Conservation (phyloP, 164 flowering plant species). For the Warburgia ugandensis region DNA sequence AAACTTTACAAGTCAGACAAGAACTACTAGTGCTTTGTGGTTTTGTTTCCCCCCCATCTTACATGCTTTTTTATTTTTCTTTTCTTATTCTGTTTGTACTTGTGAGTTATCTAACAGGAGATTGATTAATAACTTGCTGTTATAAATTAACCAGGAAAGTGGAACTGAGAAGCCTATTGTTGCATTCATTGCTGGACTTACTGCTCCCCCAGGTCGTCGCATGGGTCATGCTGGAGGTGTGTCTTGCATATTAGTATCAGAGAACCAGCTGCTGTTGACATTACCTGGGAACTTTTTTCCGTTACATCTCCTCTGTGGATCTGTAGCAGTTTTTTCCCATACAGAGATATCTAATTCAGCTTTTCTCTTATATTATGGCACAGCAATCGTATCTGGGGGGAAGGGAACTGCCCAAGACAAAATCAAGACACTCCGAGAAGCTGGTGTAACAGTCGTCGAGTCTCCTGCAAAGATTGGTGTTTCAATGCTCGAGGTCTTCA, state of each 20-base stretch:
- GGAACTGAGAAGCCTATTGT: conserved; percentile 92
- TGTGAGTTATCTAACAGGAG: not conserved
- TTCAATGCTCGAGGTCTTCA: conserved; percentile 83
- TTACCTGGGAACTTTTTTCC: not conserved
- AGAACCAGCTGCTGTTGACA: no score
- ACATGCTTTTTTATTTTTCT: no score
- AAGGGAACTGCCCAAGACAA: conserved; percentile 99
- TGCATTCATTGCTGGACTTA: conserved; percentile 96
- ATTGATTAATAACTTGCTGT: conserved; percentile 3
- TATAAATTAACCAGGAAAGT: conserved; percentile 61
- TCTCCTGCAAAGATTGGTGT: conserved; percentile 92
- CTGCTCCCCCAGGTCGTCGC: conserved; percentile 98
- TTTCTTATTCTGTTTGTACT: not conserved
- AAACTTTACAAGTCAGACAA: no score
- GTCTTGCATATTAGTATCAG: not conserved
- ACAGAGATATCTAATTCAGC: not conserved
- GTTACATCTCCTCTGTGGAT: not conserved
- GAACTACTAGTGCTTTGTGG: no score
- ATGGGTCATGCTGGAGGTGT: conserved; percentile 99
- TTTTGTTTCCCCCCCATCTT: not conserved
- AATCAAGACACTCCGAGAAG: conserved; percentile 80
- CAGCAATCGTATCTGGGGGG: conserved; percentile 99
- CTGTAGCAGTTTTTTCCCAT: no score
- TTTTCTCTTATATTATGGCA: conserved; percentile 9
- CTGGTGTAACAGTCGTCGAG: conserved; percentile 91